A percentile compares a stretch with the other conserved stretches of the same genome.
These are phyloP conservation scores for Fusarium hainanense DNA, from an alignment of 2,329 filamentous ascomycete species.

Conservation along the genomic window DNA sequence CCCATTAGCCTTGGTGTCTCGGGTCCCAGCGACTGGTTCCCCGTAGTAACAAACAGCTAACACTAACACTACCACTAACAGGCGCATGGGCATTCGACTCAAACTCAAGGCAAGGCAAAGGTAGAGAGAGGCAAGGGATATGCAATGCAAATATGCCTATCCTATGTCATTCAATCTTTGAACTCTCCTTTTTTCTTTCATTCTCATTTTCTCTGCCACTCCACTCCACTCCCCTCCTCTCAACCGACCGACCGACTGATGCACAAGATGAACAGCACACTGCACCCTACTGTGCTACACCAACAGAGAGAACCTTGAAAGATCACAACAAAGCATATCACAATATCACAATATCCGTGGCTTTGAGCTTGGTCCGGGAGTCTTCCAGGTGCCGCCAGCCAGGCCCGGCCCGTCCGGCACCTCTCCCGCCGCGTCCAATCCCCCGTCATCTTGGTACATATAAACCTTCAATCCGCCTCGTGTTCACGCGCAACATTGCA, in stretches of 20 bases:
- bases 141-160: constrained; percentile 22
- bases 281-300: not conserved
- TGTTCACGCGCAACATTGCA: constrained; percentile 18
- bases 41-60: constrained; percentile 12
- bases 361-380: not conserved
- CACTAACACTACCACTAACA: not conserved
- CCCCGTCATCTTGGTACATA: constrained; percentile 21
- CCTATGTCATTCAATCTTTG: constrained; percentile 13
- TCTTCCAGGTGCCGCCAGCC: constrained; percentile 18
- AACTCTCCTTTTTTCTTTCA: not conserved
- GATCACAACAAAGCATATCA: not conserved
- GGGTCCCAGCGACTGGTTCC: constrained; percentile 18
- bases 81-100: not conserved
- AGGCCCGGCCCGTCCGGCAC: constrained; percentile 37
- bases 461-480: constrained; percentile 32
- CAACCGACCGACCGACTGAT: constrained; percentile 1
- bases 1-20: constrained; percentile 11
- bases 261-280: constrained; percentile 5
- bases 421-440: constrained; percentile 16
- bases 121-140: constrained; percentile 9
- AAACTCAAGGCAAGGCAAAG: not conserved
- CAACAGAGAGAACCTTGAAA: not conserved
- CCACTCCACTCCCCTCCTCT: not conserved
- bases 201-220: not conserved
- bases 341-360: not conserved